Evolutionary conservation across 306 rosid genomes (phyloP), one percentile per base, ranked within the genome.

Genomic region (Citrullus colocynthis): DNA sequence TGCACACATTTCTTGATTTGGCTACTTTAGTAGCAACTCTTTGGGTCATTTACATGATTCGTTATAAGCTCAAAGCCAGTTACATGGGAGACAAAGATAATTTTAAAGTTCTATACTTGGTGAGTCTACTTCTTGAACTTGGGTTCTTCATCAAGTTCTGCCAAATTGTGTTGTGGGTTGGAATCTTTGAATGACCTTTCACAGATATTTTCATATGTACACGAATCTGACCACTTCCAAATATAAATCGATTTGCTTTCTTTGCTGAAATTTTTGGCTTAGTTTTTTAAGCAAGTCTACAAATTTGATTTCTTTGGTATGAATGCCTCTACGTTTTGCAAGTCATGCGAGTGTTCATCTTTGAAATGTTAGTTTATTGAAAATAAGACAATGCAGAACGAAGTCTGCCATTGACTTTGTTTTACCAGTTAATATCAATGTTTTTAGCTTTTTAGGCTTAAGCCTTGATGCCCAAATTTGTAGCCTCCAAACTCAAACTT

Each of bases 21-120:
- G 96, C 96, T 75, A 89, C 96, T 18, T 77, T 91, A 79, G 87
- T 34, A 44, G 85, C 96, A 8, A 91, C 93, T 39, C 84, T 91
- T 41, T 91, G 93, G 93, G 96, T 91, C 60, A 87, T 91, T 56
- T 91, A 89, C 78, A 87, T 83, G 91, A 91, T 91, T 20, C 90
- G 93, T 48, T 83, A 86, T 82, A 82, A 82, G 76, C 85, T 91
- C 72, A 86, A 84, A 70, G 82, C 91, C 76, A 91, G 87, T 79
- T 91, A 91, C 74, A 91, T 86, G 90, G 85, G 76, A 67, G 90
- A 85, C 66, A 89, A 87, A 76, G 96, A 91, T 76, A 88, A 89
- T 78, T 89, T 91, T 63, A 80, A 87, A 12, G 84, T 86, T 58
- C 83, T 83, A 84, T 88, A 82, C 42, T 90, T 91, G 86, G 96